Percentiles rank a stretch among this genome's conserved stretches.
Conservation (phyloP, 176 grass and related monocot genomes). For the Raddia guianensis region DNA sequence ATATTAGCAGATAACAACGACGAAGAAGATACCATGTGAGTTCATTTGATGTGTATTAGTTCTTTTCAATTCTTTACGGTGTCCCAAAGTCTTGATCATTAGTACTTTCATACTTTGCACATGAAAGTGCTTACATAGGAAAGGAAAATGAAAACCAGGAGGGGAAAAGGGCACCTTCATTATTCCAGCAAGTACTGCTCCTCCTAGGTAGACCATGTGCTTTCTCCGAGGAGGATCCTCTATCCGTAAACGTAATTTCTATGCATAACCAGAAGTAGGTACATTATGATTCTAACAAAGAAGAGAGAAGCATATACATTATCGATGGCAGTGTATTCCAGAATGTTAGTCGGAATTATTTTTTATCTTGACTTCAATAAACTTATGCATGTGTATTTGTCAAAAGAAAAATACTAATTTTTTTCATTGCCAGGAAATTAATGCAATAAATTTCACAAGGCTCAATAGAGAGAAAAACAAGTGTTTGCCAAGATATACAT, state of each 20-base stretch:
- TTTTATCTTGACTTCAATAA: constrained; percentile 21
- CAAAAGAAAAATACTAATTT: background rate
- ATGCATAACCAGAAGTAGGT: constrained; percentile 23
- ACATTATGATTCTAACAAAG: background rate
- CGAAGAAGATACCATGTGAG: background rate
- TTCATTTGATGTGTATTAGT: background rate
- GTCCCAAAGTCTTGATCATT: too few relatives aligned
- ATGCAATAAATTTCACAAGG: background rate
- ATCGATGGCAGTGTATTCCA: background rate
- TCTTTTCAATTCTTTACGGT: background rate
- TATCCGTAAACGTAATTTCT: constrained; percentile 91
- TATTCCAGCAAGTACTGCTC: constrained; percentile 94
- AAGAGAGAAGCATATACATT: constrained; percentile 1
- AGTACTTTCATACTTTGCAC: background rate
- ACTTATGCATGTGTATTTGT: background rate
- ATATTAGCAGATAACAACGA: background rate
- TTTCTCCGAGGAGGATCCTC: constrained; percentile 97
- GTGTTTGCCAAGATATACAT: background rate
- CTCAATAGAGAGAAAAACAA: background rate
- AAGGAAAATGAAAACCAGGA: background rate
- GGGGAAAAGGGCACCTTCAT: constrained; percentile 72
- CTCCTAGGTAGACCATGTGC: constrained; percentile 97
- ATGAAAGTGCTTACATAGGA: background rate
- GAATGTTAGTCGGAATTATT: background rate
- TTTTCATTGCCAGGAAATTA: background rate